phyloP scores from a whole-genome alignment of 75 land plant genomes.

The Pinus albicaulis region DNA sequence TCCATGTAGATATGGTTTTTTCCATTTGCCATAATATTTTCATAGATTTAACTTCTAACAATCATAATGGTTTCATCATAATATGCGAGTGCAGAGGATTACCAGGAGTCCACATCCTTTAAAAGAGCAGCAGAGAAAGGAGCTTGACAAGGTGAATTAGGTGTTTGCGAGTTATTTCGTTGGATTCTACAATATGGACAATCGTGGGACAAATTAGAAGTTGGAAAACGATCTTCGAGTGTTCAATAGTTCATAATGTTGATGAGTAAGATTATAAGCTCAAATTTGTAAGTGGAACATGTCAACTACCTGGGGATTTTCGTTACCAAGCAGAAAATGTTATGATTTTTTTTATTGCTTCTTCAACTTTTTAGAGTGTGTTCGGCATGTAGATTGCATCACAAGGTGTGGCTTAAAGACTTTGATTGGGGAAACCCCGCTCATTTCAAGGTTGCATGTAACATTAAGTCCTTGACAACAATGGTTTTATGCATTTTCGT shows the following conservation, averaged over 20 bases:
- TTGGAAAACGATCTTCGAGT: constrained; percentile 9
- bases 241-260: constrained; percentile 34
- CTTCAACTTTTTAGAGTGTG: constrained; percentile 18
- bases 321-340: constrained; percentile 16
- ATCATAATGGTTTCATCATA: too few species aligned
- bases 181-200: constrained; percentile 2
- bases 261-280: constrained; percentile 42
- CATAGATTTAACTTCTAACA: too few species aligned
- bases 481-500: too few species aligned
- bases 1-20: too few species aligned
- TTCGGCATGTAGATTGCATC: constrained; percentile 23
- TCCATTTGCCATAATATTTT: too few species aligned
- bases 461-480: too few species aligned
- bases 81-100: constrained; percentile 69
- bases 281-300: constrained; percentile 22
- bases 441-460: constrained; percentile 38
- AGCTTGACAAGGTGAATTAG: constrained; percentile 59
- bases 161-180: constrained; percentile 55
- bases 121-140: constrained; percentile 67
- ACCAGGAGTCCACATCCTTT: constrained; percentile 95
- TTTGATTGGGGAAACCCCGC: constrained; percentile 17
- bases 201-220: neutral
- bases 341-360: constrained; percentile 23
- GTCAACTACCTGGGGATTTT: constrained; percentile 1
- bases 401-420: constrained; percentile 43